Conservation (phyloP, 78 protist species). For the Speleostelium caveatum region DNA sequence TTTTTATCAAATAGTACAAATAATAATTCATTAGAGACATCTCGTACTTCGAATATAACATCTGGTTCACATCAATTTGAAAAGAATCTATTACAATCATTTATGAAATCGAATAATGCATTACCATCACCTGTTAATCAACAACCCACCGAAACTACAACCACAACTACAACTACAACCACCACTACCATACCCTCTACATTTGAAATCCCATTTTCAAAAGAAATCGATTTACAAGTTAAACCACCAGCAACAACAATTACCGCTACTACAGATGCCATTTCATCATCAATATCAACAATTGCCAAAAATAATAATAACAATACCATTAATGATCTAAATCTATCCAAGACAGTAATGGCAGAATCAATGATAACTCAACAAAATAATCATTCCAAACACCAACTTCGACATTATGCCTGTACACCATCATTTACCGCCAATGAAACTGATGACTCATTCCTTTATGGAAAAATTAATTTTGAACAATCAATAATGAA, state of each 20-base stretch:
- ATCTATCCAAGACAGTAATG: not conserved
- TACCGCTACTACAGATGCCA: not conserved
- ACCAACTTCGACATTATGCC: slow-evolving; percentile 37
- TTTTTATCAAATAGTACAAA: no score
- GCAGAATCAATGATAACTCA: slow-evolving; percentile 52
- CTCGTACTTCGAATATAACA: not conserved
- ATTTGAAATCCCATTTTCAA: not conserved
- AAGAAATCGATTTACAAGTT: no score
- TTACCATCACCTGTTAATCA: no score
- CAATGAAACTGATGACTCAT: slow-evolving; percentile 44
- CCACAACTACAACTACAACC: no score
- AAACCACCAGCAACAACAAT: not conserved
- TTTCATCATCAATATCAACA: not conserved
- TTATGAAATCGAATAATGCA: no score
- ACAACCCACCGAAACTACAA: not conserved
- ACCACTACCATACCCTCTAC: not conserved
- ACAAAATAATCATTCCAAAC: slow-evolving; percentile 5
- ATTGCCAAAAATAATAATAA: not conserved
- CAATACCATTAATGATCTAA: not conserved
- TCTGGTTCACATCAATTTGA: not conserved
- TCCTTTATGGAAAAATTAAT: slow-evolving; percentile 51
- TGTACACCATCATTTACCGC: slow-evolving; percentile 50
- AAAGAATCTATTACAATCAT: not conserved
- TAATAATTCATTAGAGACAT: no score
- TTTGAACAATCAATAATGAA: not conserved